Evolutionary conservation across 1,284 basidiomycete species (phyloP).

Genomic region (Athelia sp.): DNA sequence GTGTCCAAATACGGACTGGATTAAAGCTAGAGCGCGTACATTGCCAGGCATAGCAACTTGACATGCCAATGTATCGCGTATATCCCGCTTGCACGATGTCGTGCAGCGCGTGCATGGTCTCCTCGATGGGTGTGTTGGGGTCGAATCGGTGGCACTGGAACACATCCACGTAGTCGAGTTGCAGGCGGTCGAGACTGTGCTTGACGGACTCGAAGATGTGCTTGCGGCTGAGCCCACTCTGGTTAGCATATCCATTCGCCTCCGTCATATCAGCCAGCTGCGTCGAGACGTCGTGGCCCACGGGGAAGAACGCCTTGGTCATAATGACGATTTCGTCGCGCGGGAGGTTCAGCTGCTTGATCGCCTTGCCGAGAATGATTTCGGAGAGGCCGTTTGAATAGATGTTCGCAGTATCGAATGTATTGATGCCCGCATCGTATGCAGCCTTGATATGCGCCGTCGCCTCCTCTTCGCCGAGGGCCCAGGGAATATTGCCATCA

Average conservation of each 20-base stretch:
- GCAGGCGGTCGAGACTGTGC: conserved; percentile 38
- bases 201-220: conserved; percentile 51
- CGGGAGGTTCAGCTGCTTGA: conserved; percentile 67
- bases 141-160: conserved; percentile 53
- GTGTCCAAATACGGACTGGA: background rate
- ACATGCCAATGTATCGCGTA: conserved; percentile 63
- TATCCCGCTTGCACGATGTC: conserved; percentile 57
- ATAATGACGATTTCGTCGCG: conserved; percentile 75
- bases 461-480: conserved; percentile 53
- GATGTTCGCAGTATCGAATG: conserved; percentile 64
- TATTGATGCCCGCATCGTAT: conserved; percentile 60
- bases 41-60: conserved; percentile 37
- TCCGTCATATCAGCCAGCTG: background rate
- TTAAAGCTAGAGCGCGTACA: conserved; percentile 22
- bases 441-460: conserved; percentile 54
- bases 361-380: conserved; percentile 72
- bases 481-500: conserved; percentile 33
- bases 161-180: conserved; percentile 48
- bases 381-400: conserved; percentile 77
- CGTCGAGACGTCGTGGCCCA: conserved; percentile 2
- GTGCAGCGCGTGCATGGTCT: conserved; percentile 62
- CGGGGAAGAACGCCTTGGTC: conserved; percentile 51
- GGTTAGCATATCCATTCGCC: conserved; percentile 37
- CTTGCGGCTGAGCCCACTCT: conserved; percentile 34
- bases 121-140: conserved; percentile 47